Evolutionary conservation across 352 stramenopile species (phyloP), one percentile per base, ranked within the genome.

Genomic region (Globisporangium takayamanum): DNA sequence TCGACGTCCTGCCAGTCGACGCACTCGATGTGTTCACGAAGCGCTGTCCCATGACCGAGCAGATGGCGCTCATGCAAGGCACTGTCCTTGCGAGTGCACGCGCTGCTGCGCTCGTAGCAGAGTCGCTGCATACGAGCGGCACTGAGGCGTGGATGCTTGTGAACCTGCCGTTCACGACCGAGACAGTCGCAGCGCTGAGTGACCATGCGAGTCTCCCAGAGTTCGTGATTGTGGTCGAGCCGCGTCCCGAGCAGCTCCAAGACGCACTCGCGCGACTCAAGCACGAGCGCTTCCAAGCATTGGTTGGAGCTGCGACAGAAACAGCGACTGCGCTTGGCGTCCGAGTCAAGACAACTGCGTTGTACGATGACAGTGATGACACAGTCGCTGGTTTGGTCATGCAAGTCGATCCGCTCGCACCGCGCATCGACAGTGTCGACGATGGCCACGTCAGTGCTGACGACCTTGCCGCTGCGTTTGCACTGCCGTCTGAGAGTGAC

Each of bases 131-230:
- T 62, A 68, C 36, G 22, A 59, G 42, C 41, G 51, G 22, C 20
- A 11, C 12, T 7, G 33, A 20, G 26, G 11, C 46, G 37, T 89
- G 79, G 78, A 64, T 91, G 28, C 62, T 91, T 16, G 70, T 37
- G 15, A 80, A 87, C 55, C 50, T 91, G 47, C 64, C 72, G 33
- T 60, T 80, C 11, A 74, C 64, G 15, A 50, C 36, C 20, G 73
- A 84, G 2, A 64, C 68, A 0, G 46, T 81, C 18, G 62, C 63
- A 8, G 64, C 63, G 12, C 54, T 91, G 2, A 63, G 75, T 14
- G 66, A 83, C 33, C 66, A 65, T 37, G 50, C 53, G n/a, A 82
- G 72, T 36, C 73, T 84, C 2, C 79, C 79, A 18, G 73, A 91
- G 14, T 48, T 62, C 7, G 69, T 88, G 52, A 57, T 88, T n/a